Conservation (phyloP, 768 basidiomycete species). For the Gloeophyllum trabeum region DNA sequence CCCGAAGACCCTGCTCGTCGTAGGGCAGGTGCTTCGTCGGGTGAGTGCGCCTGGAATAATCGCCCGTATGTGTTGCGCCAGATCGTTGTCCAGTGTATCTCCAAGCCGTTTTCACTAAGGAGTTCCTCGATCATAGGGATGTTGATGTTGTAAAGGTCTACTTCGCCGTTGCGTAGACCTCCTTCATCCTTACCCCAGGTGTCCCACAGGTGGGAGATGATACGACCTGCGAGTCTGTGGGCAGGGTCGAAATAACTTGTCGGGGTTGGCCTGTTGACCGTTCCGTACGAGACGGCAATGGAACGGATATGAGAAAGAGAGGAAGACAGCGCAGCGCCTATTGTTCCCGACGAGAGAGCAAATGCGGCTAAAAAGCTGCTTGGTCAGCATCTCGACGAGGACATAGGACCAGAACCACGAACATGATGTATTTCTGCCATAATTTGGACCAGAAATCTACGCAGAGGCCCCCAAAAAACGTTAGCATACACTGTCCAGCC, state of each 20-base stretch:
- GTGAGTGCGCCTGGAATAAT: conserved; percentile 49
- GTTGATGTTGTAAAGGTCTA: conserved; percentile 83
- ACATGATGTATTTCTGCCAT: conserved; percentile 80
- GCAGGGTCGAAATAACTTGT: conserved; percentile 53
- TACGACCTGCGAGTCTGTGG: conserved; percentile 50
- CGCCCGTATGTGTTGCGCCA: conserved; percentile 82
- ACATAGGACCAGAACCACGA: conserved; percentile 11
- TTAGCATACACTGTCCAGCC: not conserved
- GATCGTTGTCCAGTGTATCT: conserved; percentile 70
- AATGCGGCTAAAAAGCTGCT: conserved; percentile 64
- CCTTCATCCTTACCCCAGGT: conserved; percentile 72
- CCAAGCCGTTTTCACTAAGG: conserved; percentile 45
- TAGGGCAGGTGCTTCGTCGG: conserved; percentile 24
- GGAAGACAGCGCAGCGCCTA: conserved; percentile 84
- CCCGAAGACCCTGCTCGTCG: conserved; percentile 1
- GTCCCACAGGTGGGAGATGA: conserved; percentile 66
- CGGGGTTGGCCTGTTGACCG: conserved; percentile 60
- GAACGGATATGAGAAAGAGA: conserved; percentile 60
- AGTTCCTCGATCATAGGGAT: conserved; percentile 70
- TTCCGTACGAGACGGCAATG: conserved; percentile 86
- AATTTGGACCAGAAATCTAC: conserved; percentile 82
- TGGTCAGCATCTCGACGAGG: not conserved
- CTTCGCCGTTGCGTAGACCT: conserved; percentile 47
- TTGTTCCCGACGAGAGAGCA: conserved; percentile 81
- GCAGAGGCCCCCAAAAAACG: conserved; percentile 3